Evolutionary conservation across 2,329 filamentous ascomycete genomes (phyloP).

Genomic region (Phaeosphaeria sp.): DNA sequence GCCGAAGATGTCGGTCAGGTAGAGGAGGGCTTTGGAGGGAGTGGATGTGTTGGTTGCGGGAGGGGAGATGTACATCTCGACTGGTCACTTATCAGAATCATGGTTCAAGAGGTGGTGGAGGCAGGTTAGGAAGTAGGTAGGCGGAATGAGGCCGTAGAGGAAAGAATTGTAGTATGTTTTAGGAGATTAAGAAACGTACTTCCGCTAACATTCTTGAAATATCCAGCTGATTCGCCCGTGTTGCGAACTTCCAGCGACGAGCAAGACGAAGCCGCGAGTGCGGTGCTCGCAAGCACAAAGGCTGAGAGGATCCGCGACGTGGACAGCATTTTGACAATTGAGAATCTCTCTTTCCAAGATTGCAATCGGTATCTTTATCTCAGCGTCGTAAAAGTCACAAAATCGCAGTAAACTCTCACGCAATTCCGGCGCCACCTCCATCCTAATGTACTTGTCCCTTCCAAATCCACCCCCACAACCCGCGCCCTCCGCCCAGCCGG

Average conservation of each 20-base stretch:
- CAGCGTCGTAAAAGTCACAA: not conserved
- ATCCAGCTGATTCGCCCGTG: conserved; percentile 20
- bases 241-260: conserved; percentile 17
- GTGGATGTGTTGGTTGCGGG: conserved; percentile 19
- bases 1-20: conserved; percentile 47
- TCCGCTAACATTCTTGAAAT: conserved; percentile 31
- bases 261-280: conserved; percentile 4
- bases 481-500: not conserved
- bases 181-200: conserved; percentile 18
- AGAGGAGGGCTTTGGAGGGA: conserved; percentile 39
- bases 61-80: conserved; percentile 28
- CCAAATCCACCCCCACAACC: not conserved
- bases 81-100: too few species aligned
- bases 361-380: not conserved
- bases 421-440: not conserved
- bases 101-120: not conserved
- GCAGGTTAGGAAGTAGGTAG: not conserved
- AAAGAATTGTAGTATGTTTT: not conserved
- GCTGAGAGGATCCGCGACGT: not conserved
- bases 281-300: conserved; percentile 1
- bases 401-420: not conserved
- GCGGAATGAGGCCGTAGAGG: too few species aligned
- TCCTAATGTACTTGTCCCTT: not conserved
- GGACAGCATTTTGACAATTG: not conserved
- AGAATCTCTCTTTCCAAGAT: not conserved